Percentiles rank a stretch among this genome's conserved stretches.
Evolutionary conservation across 176 grass and related monocot species (phyloP).

Genomic region (Urochloa ruziziensis): DNA sequence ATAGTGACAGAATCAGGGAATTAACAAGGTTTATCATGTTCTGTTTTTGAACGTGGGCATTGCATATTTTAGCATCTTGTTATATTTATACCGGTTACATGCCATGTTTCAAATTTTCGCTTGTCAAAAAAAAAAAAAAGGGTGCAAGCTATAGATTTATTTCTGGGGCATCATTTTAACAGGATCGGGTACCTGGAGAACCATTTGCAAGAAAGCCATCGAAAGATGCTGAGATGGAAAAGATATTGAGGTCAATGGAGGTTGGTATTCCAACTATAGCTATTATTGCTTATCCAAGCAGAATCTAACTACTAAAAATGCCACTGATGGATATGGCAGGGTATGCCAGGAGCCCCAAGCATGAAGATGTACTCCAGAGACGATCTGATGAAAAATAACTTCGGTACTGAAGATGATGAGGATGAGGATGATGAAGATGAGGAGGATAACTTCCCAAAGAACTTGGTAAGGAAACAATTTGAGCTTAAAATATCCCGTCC

Average conservation of each 20-base stretch:
- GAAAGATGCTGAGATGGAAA: constrained; percentile 93
- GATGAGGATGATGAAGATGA: constrained; percentile 74
- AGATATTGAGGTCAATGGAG: constrained; percentile 86
- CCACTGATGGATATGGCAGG: constrained; percentile 40
- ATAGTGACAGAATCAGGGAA: neutral
- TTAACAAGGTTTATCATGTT: neutral
- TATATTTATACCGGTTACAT: neutral
- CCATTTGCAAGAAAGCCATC: constrained; percentile 82
- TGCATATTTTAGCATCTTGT: neutral
- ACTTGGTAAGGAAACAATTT: constrained; percentile 56
- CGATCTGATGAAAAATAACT: constrained; percentile 94
- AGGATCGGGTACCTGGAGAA: constrained; percentile 83
- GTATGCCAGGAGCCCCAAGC: constrained; percentile 79
- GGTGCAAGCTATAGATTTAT: constrained; percentile 8
- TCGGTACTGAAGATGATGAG: constrained; percentile 50
- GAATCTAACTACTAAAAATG: neutral
- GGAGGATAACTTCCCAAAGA: constrained; percentile 62
- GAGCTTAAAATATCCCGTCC: constrained; percentile 8
- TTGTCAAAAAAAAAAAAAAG: too few species aligned
- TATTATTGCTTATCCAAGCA: neutral
- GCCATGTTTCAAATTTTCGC: neutral
- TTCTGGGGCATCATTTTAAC: neutral
- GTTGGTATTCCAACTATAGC: constrained; percentile 33
- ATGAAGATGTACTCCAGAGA: constrained; percentile 99
- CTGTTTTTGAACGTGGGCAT: neutral